Evolutionary conservation across 2,329 filamentous ascomycete genomes (phyloP), one percentile per base, ranked within the genome.

Genomic region (Eutypa lata): DNA sequence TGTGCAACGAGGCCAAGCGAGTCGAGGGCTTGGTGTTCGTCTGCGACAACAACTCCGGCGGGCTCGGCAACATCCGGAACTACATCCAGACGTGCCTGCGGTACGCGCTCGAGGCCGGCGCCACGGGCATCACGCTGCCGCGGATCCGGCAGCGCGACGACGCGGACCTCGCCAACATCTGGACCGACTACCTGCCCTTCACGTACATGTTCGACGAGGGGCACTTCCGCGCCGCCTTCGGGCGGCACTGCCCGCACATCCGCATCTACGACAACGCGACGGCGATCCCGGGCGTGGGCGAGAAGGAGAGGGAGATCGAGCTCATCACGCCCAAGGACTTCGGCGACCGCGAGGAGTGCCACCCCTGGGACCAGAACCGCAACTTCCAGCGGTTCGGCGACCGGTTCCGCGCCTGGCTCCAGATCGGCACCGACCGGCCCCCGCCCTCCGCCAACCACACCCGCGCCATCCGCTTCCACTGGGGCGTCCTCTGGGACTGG

Each of bases 31-130:
- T 79, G 24, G 66, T 77, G 11, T 79, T 73, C 52, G 63, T 75
- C 19, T 80, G 77, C 66, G 76, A 77, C 61, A 77, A 78, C 62
- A 79, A 79, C 59, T 75, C 75, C 3, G 77, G 77, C 2, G 77
- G 76, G 24, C 73, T 79, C 47, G 76, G 76, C 19, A 79, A 79
- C 53, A 77, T 79, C 35, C 68, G 76, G 50, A 78, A 76, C 59
- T 79, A 76, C 60, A 76, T 79, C 44, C 68, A 79, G 50, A 79
- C 75, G 8, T 80, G 76, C 51, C 54, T 79, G 21, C 73, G 77
- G 19, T 80, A 80, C 55, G 74, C 71, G 18, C 71, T 80, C 54
- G 75, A 76, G 24, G 73, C 74, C 7, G 76, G 76, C 24, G 76
- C 76, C 3, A 72, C 74, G 0, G 75, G 74, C 1, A 57, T 79